Base-by-base conservation (phyloP, 2,329 filamentous ascomycete genomes). In the Epicoccum sorghinum region DNA sequence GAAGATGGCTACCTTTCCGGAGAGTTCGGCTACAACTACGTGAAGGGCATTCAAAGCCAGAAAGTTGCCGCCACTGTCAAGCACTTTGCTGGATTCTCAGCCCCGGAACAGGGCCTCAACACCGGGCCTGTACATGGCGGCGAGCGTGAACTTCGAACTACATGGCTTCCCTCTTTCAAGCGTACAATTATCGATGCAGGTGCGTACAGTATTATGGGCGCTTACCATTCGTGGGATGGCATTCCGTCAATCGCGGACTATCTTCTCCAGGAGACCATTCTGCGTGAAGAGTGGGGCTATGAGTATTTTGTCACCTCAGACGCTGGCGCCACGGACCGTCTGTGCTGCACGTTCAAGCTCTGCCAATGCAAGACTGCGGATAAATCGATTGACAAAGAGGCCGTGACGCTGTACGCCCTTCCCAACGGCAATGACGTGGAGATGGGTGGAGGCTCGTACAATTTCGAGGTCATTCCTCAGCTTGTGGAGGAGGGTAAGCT, bases 391-490 rank as follows among this genome's bases (percentile, higher is more conserved):
- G 88, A 90, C 63, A 84, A 83, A 46, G 83, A 86, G 48, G 84
- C 87, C 3, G 81, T 91, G 23, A 87, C 86, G 0, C 76, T 84
- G 43, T 82, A 83, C 62, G 81, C 85, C 7, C 79, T 91, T 4
- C 84, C 85, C 0, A 86, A 88, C 4, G 89, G 89, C 3, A 88
- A 86, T 44, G 89, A 91, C 62, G 81, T 89, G 10, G 89, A 91
- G 65, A 91, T 91, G 89, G 89, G 89, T 10, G 88, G 89, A 35
- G 89, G 89, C 18, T 87, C 85, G 18, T 91, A 84, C 77, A 90
- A 86, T 68, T 74, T 86, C 66, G 80, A 85, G 59, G 82, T 80
- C 32, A 90, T 91, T 46, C 86, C 88, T 5, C 78, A 83, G 25
- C 79, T 91, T 43, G 79, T 91, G 13, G 74, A 83, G 48, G 79